Percentiles rank a stretch among this genome's conserved stretches.
phyloP scores from a whole-genome alignment of 257 asterid genomes.

The Knoxia roxburghii region DNA sequence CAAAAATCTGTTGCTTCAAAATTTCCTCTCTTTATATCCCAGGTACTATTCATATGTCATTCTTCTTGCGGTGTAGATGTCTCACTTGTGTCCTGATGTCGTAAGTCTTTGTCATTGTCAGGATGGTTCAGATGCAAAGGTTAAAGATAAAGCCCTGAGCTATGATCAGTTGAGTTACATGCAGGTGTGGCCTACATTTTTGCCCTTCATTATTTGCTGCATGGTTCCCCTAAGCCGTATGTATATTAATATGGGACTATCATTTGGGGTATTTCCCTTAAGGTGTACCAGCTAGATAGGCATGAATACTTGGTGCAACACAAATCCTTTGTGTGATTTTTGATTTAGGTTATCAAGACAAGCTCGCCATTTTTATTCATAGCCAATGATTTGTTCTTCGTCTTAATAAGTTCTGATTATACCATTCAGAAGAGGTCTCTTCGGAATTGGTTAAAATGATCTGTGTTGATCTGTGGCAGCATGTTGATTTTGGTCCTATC shows the following conservation, averaged over 20 bases:
- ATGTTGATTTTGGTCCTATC: constrained; percentile 81
- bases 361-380: background rate
- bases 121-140: constrained; percentile 87
- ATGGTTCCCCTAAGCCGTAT: background rate
- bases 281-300: background rate
- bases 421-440: background rate
- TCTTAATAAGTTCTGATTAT: background rate
- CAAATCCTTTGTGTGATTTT: background rate
- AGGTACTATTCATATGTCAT: constrained; percentile 40
- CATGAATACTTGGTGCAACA: background rate
- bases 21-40: constrained; percentile 92
- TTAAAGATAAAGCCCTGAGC: constrained; percentile 71
- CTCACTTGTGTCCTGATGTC: background rate
- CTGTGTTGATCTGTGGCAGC: constrained; percentile 41
- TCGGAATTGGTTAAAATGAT: background rate
- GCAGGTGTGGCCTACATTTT: constrained; percentile 53
- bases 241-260: background rate
- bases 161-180: constrained; percentile 83
- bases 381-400: background rate
- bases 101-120: constrained; percentile 20
- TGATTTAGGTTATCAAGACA: background rate
- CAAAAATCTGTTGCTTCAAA: constrained; percentile 74
- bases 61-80: background rate
- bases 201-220: constrained; percentile 13
- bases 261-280: background rate